Percentiles rank a stretch among this genome's conserved stretches.
phyloP scores from a whole-genome alignment of 805 yeast species.

The Nakazawaea holstii region DNA sequence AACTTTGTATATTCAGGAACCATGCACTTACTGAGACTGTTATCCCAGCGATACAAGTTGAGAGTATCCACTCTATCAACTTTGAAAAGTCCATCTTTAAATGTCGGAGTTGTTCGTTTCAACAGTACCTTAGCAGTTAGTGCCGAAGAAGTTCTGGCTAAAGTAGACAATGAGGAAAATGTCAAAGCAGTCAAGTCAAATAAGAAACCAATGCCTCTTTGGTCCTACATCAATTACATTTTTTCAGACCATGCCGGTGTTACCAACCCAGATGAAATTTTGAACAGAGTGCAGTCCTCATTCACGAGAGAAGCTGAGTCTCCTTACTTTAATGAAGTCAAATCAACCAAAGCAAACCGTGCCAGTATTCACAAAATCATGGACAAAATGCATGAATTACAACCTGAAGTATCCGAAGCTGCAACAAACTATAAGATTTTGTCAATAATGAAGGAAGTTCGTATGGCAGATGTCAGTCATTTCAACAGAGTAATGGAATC shows the following conservation, averaged over 20 bases:
- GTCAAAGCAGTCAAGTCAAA: not conserved
- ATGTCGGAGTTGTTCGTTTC: not conserved
- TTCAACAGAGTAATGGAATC: constrained; percentile 18
- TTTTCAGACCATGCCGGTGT: not conserved
- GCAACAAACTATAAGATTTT: constrained; percentile 14
- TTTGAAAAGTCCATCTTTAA: not conserved
- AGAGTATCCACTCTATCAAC: not conserved
- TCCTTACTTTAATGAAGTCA: not conserved
- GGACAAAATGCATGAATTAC: not conserved
- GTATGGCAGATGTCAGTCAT: constrained; percentile 22
- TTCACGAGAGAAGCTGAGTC: not conserved
- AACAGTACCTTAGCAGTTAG: not conserved
- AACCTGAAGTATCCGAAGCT: not conserved
- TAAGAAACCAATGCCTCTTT: not conserved
- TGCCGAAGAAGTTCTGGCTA: not conserved
- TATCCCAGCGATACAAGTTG: not conserved
- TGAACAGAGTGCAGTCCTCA: not conserved
- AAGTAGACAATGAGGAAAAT: not conserved
- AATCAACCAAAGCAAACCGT: not conserved
- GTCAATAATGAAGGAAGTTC: constrained; percentile 13
- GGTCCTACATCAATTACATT: not conserved
- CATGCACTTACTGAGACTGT: not conserved
- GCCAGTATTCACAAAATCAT: constrained; percentile 1
- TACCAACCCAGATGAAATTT: not conserved
- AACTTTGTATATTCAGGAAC: not conserved